Evolutionary conservation across 805 yeast species (phyloP), one percentile per base, ranked within the genome.

Genomic region (Cyberlindnera mrakii): DNA sequence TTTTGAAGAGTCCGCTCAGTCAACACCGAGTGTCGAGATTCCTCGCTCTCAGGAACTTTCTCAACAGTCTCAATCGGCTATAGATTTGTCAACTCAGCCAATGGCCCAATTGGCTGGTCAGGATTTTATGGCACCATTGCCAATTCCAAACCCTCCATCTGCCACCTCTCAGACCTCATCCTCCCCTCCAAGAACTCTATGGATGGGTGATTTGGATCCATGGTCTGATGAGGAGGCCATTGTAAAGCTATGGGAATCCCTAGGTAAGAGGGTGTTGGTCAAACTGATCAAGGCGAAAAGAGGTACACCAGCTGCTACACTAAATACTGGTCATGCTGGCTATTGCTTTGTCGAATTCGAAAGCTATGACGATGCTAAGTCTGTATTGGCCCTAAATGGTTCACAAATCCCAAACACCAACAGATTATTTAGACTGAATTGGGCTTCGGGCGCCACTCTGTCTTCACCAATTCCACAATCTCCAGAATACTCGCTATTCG

Each of bases 121-220:
- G 40, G 60, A 56, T 20, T 54, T 46, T 39, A 36, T 55, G 17
- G 42, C 53, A 1, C 57, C 55, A 25, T 31, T 56, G 36, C 60
- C 61, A 3, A 58, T 77, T 33, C 83, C 83, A 33, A 63, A 67
- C 36, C 82, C 82, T 6, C 82, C 82, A 35, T 72, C 75, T 3
- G 68, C 77, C 3, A 71, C 73, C 36, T 47, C 50, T 13, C 64
- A 73, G 1, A 69, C 74, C 13, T 52, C 60, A 6, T 51, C 61
- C 1, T 67, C 70, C 13, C 70, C 75, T 14, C 88, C 95, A 20
- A 71, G 83, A 47, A 85, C 95, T 1, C 65, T 85, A 29, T 85
- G 95, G 95, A 85, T 85, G 95, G 95, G 95, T 10, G 93, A 85
- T 61, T 66, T 85, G 51, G 91, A 85, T 57, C 87, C 91, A 1